These are phyloP conservation scores for Aspergillus fumigatiaffinis DNA, from an alignment of 2,329 filamentous ascomycete species.

Conservation along the genomic window DNA sequence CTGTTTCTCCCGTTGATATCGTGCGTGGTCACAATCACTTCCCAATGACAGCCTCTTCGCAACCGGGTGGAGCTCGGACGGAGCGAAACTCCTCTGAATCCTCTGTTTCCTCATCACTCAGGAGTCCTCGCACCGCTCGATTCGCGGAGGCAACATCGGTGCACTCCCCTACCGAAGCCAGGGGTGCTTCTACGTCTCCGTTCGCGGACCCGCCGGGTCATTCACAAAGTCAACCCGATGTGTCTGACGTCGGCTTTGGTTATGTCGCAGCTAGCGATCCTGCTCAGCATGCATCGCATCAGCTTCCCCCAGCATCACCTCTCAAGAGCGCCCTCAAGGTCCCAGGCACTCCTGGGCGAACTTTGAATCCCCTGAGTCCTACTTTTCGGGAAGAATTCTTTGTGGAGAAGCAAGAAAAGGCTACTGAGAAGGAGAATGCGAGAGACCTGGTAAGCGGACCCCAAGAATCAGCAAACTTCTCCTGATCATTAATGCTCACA, in stretches of 20 bases:
- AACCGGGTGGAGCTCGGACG: constrained; percentile 22
- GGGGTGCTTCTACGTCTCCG: constrained; percentile 42
- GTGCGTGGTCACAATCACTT: constrained; percentile 29
- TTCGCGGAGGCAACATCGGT: constrained; percentile 64
- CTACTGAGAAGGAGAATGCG: constrained; percentile 81
- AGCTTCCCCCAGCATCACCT: constrained; percentile 68
- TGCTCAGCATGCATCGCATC: constrained; percentile 46
- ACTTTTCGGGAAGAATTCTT: constrained; percentile 86
- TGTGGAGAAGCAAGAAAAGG: constrained; percentile 76
- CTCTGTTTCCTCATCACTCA: constrained; percentile 33
- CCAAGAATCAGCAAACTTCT: background rate
- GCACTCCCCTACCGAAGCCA: constrained; percentile 56
- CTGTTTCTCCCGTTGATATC: constrained; percentile 39
- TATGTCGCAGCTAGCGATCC: constrained; percentile 66
- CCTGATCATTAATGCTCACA: constrained; percentile 35
- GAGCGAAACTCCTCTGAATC: constrained; percentile 30
- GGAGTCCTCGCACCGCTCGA: constrained; percentile 55
- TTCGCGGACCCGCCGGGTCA: constrained; percentile 51
- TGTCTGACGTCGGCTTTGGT: constrained; percentile 87
- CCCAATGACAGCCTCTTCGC: constrained; percentile 26
- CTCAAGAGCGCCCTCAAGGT: constrained; percentile 88
- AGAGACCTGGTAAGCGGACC: constrained; percentile 71
- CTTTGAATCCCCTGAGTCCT: constrained; percentile 78
- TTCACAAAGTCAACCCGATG: constrained; percentile 50
- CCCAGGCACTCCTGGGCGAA: constrained; percentile 73